Conservation (phyloP, 768 basidiomycete genomes). For the Mycena leptocephala region DNA sequence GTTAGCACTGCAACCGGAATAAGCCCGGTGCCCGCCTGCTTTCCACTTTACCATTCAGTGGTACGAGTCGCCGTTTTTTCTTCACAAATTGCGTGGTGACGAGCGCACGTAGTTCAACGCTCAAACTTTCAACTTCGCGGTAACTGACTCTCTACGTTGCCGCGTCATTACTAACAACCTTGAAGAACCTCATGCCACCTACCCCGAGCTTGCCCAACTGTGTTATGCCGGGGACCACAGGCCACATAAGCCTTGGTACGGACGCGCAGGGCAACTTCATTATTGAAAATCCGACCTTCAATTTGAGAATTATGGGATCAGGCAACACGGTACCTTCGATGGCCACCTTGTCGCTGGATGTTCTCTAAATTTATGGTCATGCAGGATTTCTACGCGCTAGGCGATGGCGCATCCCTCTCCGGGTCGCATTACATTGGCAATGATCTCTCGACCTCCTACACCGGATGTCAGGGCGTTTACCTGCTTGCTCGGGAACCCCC, state of each 20-base stretch:
- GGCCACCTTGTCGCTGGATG: no score
- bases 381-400: background rate
- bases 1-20: background rate
- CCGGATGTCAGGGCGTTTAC: no score
- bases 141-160: no score
- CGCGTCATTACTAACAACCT: no score
- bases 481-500: no score
- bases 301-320: slow-evolving; percentile 3
- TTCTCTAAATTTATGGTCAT: background rate
- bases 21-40: slow-evolving; percentile 10
- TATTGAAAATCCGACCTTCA: no score
- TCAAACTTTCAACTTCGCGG: no score
- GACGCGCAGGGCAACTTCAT: background rate
- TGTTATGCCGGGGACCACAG: slow-evolving; percentile 6
- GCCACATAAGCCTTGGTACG: background rate
- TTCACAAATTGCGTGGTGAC: no score
- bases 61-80: no score
- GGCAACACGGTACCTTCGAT: background rate
- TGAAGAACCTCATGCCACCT: no score
- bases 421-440: background rate
- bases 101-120: no score
- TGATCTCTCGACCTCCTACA: background rate
- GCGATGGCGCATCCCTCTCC: background rate
- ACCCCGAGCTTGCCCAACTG: no score
- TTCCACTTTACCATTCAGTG: background rate